Percentiles rank a stretch among this genome's conserved stretches.
These are phyloP conservation scores for Boechera stricta DNA, from an alignment of 345 rosid species.

Conservation along the genomic window DNA sequence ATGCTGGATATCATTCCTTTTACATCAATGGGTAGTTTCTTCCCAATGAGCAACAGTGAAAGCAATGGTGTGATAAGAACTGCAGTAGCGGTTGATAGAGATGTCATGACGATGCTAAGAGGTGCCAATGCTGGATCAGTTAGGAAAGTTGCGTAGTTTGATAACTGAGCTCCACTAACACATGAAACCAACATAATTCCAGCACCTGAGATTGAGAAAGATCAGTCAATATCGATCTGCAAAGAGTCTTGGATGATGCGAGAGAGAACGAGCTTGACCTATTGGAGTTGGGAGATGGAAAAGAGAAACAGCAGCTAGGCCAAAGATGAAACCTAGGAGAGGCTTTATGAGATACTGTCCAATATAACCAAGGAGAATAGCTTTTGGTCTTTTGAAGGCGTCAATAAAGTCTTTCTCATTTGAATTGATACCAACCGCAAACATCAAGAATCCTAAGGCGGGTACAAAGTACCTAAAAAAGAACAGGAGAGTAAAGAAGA, in stretches of 20 bases:
- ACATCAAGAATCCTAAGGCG: constrained; percentile 96
- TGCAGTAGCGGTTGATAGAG: constrained; percentile 86
- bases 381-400: constrained; percentile 83
- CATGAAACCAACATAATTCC: constrained; percentile 97
- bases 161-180: constrained; percentile 96
- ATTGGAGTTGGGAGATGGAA: constrained; percentile 83
- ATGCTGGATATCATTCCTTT: constrained; percentile 93
- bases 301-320: constrained; percentile 62
- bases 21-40: constrained; percentile 89
- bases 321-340: constrained; percentile 82
- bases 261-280: constrained; percentile 51
- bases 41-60: constrained; percentile 86
- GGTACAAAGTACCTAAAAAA: constrained; percentile 86
- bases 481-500: constrained; percentile 12
- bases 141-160: constrained; percentile 87
- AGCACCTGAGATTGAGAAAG: constrained; percentile 58
- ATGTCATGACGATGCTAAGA: constrained; percentile 94
- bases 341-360: constrained; percentile 91
- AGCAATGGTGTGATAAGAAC: constrained; percentile 80
- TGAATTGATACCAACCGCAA: constrained; percentile 95
- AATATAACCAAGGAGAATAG: constrained; percentile 73
- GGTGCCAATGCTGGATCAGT: constrained; percentile 89
- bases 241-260: background rate
- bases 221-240: constrained; percentile 4
- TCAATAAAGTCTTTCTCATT: constrained; percentile 86